These are phyloP conservation scores for Cyanidiococcus yangmingshanensis DNA, from an alignment of 23 red algal genomes.

Conservation along the genomic window DNA sequence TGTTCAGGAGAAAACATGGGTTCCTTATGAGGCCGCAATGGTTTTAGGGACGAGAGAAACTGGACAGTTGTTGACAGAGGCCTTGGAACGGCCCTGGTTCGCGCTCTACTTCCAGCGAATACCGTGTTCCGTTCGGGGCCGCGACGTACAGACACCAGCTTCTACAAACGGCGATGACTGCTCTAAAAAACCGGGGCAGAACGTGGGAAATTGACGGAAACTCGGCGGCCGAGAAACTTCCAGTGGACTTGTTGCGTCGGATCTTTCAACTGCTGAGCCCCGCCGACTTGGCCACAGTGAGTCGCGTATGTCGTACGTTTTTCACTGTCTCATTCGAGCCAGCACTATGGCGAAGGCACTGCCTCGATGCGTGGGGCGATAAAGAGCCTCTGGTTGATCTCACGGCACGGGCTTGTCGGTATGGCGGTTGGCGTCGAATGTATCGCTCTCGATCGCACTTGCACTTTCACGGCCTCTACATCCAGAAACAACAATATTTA, in stretches of 20 bases:
- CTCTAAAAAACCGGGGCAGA: no score
- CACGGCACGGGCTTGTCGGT: background rate
- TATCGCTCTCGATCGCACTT: background rate
- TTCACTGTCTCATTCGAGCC: background rate
- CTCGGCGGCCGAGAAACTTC: background rate
- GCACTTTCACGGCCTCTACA: conserved; percentile 6
- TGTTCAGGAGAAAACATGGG: no score
- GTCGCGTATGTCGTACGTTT: background rate
- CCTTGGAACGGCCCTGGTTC: background rate
- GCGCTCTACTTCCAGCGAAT: background rate
- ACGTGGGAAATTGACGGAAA: no score
- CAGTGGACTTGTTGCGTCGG: background rate
- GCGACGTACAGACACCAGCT: no score
- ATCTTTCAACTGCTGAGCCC: background rate
- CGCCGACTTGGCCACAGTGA: conserved; percentile 1
- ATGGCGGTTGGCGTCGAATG: conserved; percentile 15
- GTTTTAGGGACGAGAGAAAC: background rate
- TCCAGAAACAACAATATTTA: conserved; percentile 13
- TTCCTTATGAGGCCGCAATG: background rate
- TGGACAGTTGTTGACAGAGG: background rate
- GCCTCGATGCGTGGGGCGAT: background rate
- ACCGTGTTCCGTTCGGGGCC: no score
- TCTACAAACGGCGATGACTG: no score
- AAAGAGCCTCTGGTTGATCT: background rate
- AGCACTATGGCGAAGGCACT: conserved; percentile 12